Evolutionary conservation across 1,284 basidiomycete genomes (phyloP).

Genomic region (Somion occarium): DNA sequence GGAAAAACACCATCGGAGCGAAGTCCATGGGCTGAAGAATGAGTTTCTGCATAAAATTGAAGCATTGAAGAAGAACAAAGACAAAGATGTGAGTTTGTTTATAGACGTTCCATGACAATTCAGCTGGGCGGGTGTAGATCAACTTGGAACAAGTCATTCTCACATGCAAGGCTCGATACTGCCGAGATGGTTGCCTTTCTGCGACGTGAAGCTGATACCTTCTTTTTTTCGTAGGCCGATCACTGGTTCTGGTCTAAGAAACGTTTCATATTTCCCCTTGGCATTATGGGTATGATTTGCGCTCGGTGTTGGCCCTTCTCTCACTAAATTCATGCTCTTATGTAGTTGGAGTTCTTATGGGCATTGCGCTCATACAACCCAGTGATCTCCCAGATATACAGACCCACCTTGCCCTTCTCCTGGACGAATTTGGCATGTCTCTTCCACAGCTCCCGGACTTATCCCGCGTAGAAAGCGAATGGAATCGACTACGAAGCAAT

Average conservation of each 20-base stretch:
- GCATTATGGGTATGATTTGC: conserved; percentile 40
- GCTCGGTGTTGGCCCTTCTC: conserved; percentile 5
- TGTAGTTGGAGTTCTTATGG: conserved; percentile 61
- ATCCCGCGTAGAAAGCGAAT: conserved; percentile 62
- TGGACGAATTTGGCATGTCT: conserved; percentile 44
- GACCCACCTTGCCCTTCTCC: conserved; percentile 33
- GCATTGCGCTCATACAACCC: conserved; percentile 56
- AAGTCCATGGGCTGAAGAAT: conserved; percentile 10
- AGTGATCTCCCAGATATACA: conserved; percentile 48
- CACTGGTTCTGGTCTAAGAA: conserved; percentile 30
- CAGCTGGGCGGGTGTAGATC: too few species aligned
- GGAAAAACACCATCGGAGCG: background rate
- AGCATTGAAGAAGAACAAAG: conserved; percentile 10
- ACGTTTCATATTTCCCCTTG: conserved; percentile 43
- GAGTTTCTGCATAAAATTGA: conserved; percentile 13
- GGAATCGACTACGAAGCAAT: conserved; percentile 56
- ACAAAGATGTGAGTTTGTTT: conserved; percentile 8
- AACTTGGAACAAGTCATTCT: too few species aligned
- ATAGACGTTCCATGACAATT: too few species aligned
- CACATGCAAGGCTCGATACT: too few species aligned
- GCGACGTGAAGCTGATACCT: too few species aligned
- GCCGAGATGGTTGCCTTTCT: too few species aligned
- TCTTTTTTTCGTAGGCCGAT: conserved; percentile 5
- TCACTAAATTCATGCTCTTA: too few species aligned
- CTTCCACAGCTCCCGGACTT: conserved; percentile 57